phyloP scores from a whole-genome alignment of 495 filamentous ascomycete genomes.

The Neurospora hispaniola region DNA sequence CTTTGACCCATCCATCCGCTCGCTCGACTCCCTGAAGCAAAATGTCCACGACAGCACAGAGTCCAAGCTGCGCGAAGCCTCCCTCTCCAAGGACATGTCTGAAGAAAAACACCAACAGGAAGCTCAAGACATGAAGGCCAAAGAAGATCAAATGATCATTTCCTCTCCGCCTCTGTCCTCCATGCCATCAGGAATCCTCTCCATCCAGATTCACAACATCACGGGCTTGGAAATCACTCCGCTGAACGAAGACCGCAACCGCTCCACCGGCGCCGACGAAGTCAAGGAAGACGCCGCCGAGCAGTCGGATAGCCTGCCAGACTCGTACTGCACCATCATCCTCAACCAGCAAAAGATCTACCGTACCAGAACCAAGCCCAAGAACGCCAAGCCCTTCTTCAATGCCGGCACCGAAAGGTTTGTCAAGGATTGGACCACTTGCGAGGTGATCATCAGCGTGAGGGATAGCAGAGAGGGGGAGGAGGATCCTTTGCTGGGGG shows the following conservation, averaged over 20 bases:
- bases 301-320: constrained; percentile 49
- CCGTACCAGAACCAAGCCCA: constrained; percentile 61
- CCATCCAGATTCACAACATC: constrained; percentile 64
- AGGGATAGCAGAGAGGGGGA: constrained; percentile 54
- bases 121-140: constrained; percentile 46
- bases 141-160: constrained; percentile 44
- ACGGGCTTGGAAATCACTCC: constrained; percentile 52
- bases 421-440: constrained; percentile 53
- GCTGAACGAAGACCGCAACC: constrained; percentile 31
- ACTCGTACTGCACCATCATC: constrained; percentile 59
- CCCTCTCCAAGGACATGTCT: constrained; percentile 30
- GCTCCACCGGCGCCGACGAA: constrained; percentile 24
- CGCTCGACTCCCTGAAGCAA: constrained; percentile 40
- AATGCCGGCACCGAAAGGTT: constrained; percentile 67
- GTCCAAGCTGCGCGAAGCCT: constrained; percentile 53
- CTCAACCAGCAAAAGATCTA: constrained; percentile 62
- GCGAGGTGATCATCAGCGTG: constrained; percentile 55
- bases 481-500: constrained; percentile 54
- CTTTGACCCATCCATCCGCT: constrained; percentile 38
- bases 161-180: constrained; percentile 45
- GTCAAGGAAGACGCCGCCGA: constrained; percentile 47
- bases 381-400: constrained; percentile 68
- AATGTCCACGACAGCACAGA: constrained; percentile 40
- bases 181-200: constrained; percentile 51
- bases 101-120: constrained; percentile 52